Evolutionary conservation across 2,329 filamentous ascomycete genomes (phyloP), one percentile per base, ranked within the genome.

Genomic region (Microsporum audouinii): DNA sequence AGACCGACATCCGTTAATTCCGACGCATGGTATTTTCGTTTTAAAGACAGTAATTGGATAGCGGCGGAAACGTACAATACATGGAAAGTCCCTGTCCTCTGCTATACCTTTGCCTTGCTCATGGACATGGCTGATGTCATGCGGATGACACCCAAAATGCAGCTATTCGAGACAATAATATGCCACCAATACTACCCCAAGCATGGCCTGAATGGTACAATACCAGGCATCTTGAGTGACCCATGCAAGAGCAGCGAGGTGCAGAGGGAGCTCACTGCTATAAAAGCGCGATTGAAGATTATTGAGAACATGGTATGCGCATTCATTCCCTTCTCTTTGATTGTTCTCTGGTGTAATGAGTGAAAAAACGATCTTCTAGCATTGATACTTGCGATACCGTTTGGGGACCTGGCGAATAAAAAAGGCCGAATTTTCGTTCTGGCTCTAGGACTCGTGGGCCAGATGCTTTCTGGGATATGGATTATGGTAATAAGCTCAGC

Each of bases 331-430:
- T 23, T 17, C 3, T 33, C n/a, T 4, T n/a, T 7, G 3, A n/a
- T 8, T 47, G 39, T n/a, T 14, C 39, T 14, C 4, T 27, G 17
- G 10, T 3, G 4, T n/a, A 47, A 14, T 3, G 14, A 33, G 8
- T 59, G 57, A 39, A 47, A 47, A 49, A 2, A n/a, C 5, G 12
- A 5, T 4, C 2, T n/a, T 7, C 6, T 17, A 59, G 57, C 57
- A 31, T 59, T 59, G 23, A 34, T 59, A 14, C 41, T 59, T 47
- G 57, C 57, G 6, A 59, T 59, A n/a, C 57, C 57, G 17, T 49
- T 59, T 45, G 57, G 57, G 4, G 29, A 59, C 34, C 57, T 59
- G 6, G 57, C 57, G 14, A 45, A 59, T 12, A 29, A 33, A 59
- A 59, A 8, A 33, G 57, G 57, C 12, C 39, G 57, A 31, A 33